These are phyloP conservation scores for Clitopilus hobsonii DNA, from an alignment of 768 basidiomycete genomes.

Conservation along the genomic window DNA sequence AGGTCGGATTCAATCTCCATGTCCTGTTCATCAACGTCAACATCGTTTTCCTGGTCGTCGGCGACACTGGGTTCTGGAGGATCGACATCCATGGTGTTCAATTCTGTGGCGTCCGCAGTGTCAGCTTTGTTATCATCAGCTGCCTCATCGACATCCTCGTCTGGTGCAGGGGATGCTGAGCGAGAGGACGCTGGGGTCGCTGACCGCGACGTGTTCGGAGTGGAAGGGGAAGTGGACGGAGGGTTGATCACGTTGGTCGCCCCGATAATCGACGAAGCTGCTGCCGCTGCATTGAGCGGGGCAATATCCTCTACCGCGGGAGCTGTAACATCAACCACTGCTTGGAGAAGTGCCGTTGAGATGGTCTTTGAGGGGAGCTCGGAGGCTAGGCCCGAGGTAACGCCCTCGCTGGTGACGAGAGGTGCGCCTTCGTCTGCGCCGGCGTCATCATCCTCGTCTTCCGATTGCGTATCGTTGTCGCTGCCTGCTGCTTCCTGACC, in stretches of 20 bases:
- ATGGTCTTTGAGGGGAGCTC: slow-evolving; percentile 16
- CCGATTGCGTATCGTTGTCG: slow-evolving; percentile 16
- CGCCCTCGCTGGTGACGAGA: slow-evolving; percentile 3
- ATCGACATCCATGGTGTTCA: slow-evolving; percentile 23
- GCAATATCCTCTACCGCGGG: slow-evolving; percentile 21
- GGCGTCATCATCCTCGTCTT: slow-evolving; percentile 23
- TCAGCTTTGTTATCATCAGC: slow-evolving; percentile 18
- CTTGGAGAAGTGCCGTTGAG: slow-evolving; percentile 15
- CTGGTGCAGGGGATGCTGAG: slow-evolving; percentile 31
- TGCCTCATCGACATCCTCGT: slow-evolving; percentile 23
- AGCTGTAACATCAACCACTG: slow-evolving; percentile 27
- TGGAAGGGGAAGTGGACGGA: slow-evolving; percentile 30
- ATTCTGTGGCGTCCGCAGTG: slow-evolving; percentile 1
- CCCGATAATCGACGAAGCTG: slow-evolving; percentile 47
- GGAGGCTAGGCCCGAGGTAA: slow-evolving; percentile 7
- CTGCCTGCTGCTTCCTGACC: slow-evolving; percentile 12
- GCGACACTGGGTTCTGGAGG: slow-evolving; percentile 19
- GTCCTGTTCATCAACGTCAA: slow-evolving; percentile 38
- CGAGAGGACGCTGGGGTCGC: slow-evolving; percentile 33
- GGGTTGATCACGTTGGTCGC: slow-evolving; percentile 33
- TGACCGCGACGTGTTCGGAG: slow-evolving; percentile 19
- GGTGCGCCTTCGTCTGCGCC: slow-evolving; percentile 13
- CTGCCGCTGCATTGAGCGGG: slow-evolving; percentile 29
- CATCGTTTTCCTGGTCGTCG: slow-evolving; percentile 27
- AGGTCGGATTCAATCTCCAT: slow-evolving; percentile 60